phyloP scores from a whole-genome alignment of 2,329 filamentous ascomycete genomes.

The Coniochaeta sp. region DNA sequence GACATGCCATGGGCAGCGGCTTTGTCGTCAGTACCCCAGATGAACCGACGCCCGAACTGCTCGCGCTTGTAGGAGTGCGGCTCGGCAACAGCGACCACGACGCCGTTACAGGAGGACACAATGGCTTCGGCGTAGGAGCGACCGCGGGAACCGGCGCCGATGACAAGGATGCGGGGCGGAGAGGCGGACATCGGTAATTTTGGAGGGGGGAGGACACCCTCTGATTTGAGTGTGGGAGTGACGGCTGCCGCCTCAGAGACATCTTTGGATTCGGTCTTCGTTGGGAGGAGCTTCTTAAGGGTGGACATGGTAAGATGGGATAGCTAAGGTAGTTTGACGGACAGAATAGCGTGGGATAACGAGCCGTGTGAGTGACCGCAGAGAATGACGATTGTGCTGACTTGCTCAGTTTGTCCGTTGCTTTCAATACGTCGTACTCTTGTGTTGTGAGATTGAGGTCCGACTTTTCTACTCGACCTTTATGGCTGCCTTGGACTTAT shows the following conservation, averaged over 20 bases:
- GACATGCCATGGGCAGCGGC: slow-evolving; percentile 52
- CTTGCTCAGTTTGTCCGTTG: not conserved
- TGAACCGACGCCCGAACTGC: slow-evolving; percentile 61
- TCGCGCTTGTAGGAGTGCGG: slow-evolving; percentile 70
- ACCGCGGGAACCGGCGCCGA: slow-evolving; percentile 77
- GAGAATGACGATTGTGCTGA: not conserved
- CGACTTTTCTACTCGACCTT: not conserved
- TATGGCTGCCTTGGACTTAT: not conserved
- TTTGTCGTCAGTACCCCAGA: slow-evolving; percentile 50
- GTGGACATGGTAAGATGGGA: not conserved
- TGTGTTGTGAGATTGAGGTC: not conserved
- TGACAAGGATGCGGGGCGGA: slow-evolving; percentile 64
- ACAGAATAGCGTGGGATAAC: not conserved
- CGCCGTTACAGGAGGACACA: slow-evolving; percentile 53
- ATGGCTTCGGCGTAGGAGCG: slow-evolving; percentile 66
- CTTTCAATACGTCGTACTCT: not conserved
- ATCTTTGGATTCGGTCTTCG: slow-evolving; percentile 1
- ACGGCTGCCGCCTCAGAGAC: not conserved
- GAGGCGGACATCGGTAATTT: slow-evolving; percentile 36
- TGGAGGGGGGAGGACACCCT: slow-evolving; percentile 22
- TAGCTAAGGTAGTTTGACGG: too few relatives aligned
- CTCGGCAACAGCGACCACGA: slow-evolving; percentile 74
- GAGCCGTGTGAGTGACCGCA: not conserved
- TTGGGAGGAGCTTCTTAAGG: slow-evolving; percentile 3
- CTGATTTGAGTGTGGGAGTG: not conserved